phyloP scores from a whole-genome alignment of 83 land plant genomes.

The Picea abies region DNA sequence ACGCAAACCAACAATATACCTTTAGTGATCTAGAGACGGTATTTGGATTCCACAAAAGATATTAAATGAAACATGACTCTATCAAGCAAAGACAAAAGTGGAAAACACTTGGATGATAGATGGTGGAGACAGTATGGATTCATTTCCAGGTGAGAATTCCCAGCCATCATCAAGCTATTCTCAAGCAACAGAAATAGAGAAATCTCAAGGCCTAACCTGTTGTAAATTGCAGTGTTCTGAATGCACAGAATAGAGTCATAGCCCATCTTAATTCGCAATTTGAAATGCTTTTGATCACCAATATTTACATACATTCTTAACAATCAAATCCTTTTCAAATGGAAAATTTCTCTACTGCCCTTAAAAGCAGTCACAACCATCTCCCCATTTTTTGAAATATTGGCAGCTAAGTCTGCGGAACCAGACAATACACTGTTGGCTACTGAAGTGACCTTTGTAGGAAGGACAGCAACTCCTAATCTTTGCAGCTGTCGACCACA shows the following conservation, averaged over 20 bases:
- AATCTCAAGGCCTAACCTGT: slow-evolving; percentile 73
- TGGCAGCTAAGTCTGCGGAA: neutral
- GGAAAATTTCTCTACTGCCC: slow-evolving; percentile 7
- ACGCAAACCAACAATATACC: neutral
- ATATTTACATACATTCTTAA: slow-evolving; percentile 14
- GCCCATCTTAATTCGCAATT: slow-evolving; percentile 44
- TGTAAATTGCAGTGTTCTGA: slow-evolving; percentile 69
- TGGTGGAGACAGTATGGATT: slow-evolving; percentile 48
- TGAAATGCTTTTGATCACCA: slow-evolving; percentile 38
- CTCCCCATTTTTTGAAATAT: slow-evolving; percentile 4
- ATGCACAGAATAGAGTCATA: slow-evolving; percentile 35
- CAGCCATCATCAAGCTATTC: slow-evolving; percentile 54
- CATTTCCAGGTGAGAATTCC: slow-evolving; percentile 35
- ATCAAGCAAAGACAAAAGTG: slow-evolving; percentile 4
- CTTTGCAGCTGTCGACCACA: neutral
- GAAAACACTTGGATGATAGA: slow-evolving; percentile 64
- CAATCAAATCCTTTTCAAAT: slow-evolving; percentile 21
- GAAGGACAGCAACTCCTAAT: neutral
- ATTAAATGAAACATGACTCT: neutral
- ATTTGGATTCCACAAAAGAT: neutral
- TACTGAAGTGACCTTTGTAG: neutral
- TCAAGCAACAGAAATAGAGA: slow-evolving; percentile 75
- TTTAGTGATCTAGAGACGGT: neutral
- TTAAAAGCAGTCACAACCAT: neutral
- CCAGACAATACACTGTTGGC: neutral